Evolutionary conservation across 1,139 yeast species (phyloP).

Genomic region (Protomyces pachydermus): DNA sequence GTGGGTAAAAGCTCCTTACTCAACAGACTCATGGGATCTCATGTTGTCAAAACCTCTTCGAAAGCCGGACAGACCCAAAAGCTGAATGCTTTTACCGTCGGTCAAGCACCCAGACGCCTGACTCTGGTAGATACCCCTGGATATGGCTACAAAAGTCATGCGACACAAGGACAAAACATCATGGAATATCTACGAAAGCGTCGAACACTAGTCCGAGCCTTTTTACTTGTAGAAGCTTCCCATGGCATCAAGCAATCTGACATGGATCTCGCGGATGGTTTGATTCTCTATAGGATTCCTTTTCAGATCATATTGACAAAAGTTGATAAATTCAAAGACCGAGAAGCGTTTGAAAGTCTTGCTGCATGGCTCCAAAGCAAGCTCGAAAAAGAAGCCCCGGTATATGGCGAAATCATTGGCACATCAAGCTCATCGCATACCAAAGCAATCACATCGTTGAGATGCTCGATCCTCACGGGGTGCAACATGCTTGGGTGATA

Average conservation of each 20-base stretch:
- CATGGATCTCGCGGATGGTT: conserved; percentile 1
- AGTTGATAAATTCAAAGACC: conserved; percentile 4
- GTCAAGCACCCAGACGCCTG: neutral
- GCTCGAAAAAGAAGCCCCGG: neutral
- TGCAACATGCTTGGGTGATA: neutral
- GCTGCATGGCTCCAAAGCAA: neutral
- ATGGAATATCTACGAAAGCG: conserved; percentile 2
- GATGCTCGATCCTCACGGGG: neutral
- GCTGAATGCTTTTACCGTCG: conserved; percentile 23
- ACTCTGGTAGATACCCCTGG: conserved; percentile 23
- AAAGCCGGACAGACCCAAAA: conserved; percentile 20
- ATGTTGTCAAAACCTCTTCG: conserved; percentile 15
- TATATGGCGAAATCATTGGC: neutral
- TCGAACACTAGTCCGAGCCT: conserved; percentile 7
- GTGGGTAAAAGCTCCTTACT: conserved; percentile 21
- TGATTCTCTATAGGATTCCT: conserved; percentile 9
- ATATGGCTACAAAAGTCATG: conserved; percentile 17
- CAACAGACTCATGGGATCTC: conserved; percentile 8
- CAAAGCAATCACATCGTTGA: neutral
- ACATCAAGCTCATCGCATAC: neutral
- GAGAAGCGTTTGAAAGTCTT: neutral
- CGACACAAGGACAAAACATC: conserved; percentile 5
- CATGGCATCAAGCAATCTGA: conserved; percentile 18
- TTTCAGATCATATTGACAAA: conserved; percentile 21
- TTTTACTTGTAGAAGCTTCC: conserved; percentile 16